Percentiles rank a stretch among this genome's conserved stretches.
Conservation (phyloP, 2,329 filamentous ascomycete genomes). For the Claviceps purpurea region DNA sequence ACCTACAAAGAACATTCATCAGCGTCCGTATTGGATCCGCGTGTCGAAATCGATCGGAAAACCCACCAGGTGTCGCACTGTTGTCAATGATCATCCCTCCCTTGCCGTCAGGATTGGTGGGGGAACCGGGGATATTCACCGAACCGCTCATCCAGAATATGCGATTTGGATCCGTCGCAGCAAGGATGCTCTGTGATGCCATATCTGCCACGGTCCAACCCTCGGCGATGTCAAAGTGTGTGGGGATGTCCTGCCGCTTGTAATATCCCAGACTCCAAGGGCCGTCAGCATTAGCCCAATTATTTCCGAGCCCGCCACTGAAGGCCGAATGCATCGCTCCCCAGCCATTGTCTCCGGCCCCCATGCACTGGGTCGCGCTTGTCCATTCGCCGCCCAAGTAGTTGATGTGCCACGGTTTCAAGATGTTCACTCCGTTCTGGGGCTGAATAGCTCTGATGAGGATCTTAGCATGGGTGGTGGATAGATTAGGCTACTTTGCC, state of each 20-base stretch:
- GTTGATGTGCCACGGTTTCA: conserved; percentile 38
- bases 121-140: conserved; percentile 32
- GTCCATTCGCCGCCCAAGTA: conserved; percentile 31
- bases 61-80: conserved; percentile 16
- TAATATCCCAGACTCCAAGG: conserved; percentile 30
- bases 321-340: conserved; percentile 35
- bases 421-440: conserved; percentile 27
- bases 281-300: conserved; percentile 26
- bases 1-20: conserved; percentile 6
- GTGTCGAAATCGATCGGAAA: no score
- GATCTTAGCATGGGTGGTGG: background rate
- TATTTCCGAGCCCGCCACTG: conserved; percentile 34
- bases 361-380: conserved; percentile 38
- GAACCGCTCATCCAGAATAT: conserved; percentile 23
- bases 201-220: conserved; percentile 29
- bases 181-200: conserved; percentile 9
- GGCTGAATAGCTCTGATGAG: background rate
- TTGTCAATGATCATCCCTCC: conserved; percentile 36
- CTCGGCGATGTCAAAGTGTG: conserved; percentile 41
- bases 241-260: conserved; percentile 35
- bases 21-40: no score
- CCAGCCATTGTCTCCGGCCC: conserved; percentile 37
- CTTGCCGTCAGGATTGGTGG: conserved; percentile 17
- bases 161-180: conserved; percentile 34
- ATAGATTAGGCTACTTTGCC: background rate